Conservation (phyloP, 345 rosid genomes). For the Aethionema arabicum region DNA sequence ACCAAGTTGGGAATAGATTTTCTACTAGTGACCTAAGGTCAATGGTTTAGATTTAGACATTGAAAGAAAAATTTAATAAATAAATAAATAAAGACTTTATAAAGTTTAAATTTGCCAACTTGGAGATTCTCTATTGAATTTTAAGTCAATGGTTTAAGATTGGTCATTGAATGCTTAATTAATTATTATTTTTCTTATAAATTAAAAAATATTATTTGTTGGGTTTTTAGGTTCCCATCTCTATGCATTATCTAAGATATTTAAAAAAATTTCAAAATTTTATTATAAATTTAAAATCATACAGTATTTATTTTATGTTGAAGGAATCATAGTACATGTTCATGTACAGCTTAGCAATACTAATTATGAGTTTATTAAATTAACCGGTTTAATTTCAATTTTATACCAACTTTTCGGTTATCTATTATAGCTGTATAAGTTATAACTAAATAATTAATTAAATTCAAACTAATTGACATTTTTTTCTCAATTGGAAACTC, state of each 20-base stretch:
- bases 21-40: conserved; percentile 39
- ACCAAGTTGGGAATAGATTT: conserved; percentile 30
- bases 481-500: too few species aligned
- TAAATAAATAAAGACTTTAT: conserved; percentile 29
- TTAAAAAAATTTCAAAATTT: conserved; percentile 27
- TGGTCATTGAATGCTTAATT: conserved; percentile 34
- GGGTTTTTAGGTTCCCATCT: conserved; percentile 28
- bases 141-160: conserved; percentile 48
- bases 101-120: conserved; percentile 41
- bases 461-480: conserved; percentile 10
- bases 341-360: conserved; percentile 14
- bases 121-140: conserved; percentile 44
- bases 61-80: conserved; percentile 21
- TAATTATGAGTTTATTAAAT: conserved; percentile 15
- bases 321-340: conserved; percentile 33
- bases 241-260: conserved; percentile 33
- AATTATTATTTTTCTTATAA: not conserved
- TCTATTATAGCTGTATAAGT: not conserved
- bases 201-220: not conserved
- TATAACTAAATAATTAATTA: not conserved
- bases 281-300: not conserved
- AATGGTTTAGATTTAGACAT: conserved; percentile 39
- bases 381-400: conserved; percentile 20
- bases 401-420: conserved; percentile 21
- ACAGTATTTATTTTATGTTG: conserved; percentile 16